Conservation (phyloP, 495 filamentous ascomycete genomes). For the Hypoxylon crocopeplum region DNA sequence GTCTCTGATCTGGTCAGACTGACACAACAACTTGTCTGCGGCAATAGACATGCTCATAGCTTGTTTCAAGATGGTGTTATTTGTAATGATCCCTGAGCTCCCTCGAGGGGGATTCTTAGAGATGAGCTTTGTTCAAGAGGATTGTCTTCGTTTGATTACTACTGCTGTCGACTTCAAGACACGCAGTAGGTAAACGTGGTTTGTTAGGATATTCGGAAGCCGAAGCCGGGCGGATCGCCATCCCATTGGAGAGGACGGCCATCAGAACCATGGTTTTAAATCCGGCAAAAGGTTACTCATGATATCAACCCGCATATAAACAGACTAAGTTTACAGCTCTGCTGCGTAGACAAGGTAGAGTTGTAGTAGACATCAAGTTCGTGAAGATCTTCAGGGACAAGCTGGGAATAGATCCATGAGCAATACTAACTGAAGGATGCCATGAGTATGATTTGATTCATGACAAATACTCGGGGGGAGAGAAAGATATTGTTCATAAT, state of each 20-base stretch:
- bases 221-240: slow-evolving; percentile 17
- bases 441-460: too few relatives aligned
- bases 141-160: neutral
- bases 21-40: neutral
- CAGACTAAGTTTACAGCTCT: neutral
- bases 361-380: neutral
- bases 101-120: slow-evolving; percentile 1
- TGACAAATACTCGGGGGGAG: too few relatives aligned
- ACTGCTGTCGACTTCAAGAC: neutral
- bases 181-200: slow-evolving; percentile 11
- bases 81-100: neutral
- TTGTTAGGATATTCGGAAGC: slow-evolving; percentile 27
- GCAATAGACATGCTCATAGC: neutral
- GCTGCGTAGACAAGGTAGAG: neutral
- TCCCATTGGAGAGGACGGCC: slow-evolving; percentile 29
- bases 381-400: slow-evolving; percentile 22
- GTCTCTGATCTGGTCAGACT: neutral
- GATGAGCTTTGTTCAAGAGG: neutral
- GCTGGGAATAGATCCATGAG: too few relatives aligned
- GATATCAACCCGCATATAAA: slow-evolving; percentile 24
- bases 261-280: slow-evolving; percentile 21
- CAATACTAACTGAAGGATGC: too few relatives aligned
- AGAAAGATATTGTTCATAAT: too few relatives aligned
- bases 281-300: slow-evolving; percentile 19
- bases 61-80: neutral